Evolutionary conservation across 2,329 filamentous ascomycete genomes (phyloP).

Genomic region (Exophiala lecanii-corni): DNA sequence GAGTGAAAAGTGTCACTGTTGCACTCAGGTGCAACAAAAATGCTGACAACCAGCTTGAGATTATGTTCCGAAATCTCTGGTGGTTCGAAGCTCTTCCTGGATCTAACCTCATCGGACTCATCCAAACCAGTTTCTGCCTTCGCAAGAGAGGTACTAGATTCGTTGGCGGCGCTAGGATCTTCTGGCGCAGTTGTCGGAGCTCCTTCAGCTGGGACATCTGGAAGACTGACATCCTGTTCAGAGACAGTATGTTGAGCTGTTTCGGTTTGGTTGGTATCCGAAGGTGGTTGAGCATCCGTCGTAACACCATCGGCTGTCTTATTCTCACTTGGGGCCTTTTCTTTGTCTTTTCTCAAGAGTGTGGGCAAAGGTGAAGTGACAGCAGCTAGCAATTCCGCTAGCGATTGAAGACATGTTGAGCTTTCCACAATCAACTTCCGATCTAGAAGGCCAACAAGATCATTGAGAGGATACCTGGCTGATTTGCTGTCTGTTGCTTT

Average conservation of each 20-base stretch:
- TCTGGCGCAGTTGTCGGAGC: slow-evolving; percentile 26
- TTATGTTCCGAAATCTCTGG: slow-evolving; percentile 86
- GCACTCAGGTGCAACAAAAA: slow-evolving; percentile 92
- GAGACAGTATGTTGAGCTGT: slow-evolving; percentile 31
- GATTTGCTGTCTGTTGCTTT: slow-evolving; percentile 82
- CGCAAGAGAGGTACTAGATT: slow-evolving; percentile 27
- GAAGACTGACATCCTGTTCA: slow-evolving; percentile 28
- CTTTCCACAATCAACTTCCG: slow-evolving; percentile 96
- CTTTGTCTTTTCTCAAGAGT: slow-evolving; percentile 74
- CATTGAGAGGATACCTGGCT: slow-evolving; percentile 86
- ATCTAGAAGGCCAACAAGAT: slow-evolving; percentile 79
- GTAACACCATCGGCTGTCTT: slow-evolving; percentile 24
- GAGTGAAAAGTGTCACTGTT: slow-evolving; percentile 98
- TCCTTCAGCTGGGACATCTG: slow-evolving; percentile 18
- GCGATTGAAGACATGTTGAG: slow-evolving; percentile 90
- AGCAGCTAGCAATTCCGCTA: slow-evolving; percentile 79
- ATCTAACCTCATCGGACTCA: slow-evolving; percentile 43
- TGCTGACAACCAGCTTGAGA: slow-evolving; percentile 88
- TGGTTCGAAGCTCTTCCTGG: slow-evolving; percentile 65
- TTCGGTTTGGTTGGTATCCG: slow-evolving; percentile 35
- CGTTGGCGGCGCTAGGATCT: slow-evolving; percentile 5
- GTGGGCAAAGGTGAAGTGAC: slow-evolving; percentile 82
- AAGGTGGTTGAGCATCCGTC: slow-evolving; percentile 25
- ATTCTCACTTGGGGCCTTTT: slow-evolving; percentile 34
- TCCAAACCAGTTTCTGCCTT: slow-evolving; percentile 31